Evolutionary conservation across 176 grass and related monocot species (phyloP), one percentile per base, ranked within the genome.

Genomic region (Rhynchospora breviuscula): DNA sequence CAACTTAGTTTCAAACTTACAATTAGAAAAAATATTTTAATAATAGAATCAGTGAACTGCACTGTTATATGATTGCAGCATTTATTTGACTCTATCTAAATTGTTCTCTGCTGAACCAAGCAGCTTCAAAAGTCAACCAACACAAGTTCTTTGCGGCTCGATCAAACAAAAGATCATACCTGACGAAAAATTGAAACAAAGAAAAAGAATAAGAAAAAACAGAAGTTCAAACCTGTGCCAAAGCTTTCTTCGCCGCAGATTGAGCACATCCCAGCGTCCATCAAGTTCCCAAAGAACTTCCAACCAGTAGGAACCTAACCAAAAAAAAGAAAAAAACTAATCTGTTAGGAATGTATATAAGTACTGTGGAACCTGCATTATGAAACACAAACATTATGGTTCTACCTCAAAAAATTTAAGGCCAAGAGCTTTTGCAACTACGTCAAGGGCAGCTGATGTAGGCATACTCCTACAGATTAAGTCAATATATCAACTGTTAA

Each of bases 211-310:
- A 64, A 29, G 62, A 82, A 82, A 31, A 51, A 4, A 73, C 12
- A 78, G 9, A 49, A 11, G 58, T 44, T 52, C 43, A 82, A 68
- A 99, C 96, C 96, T 75, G 96, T 99, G 79, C 96, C 96, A 92
- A 99, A 99, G 85, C 96, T 99, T 87, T 99, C 96, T 93, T 99
- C 96, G 68, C 96, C 96, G 85, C 96, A 99, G 78, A 99, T 58
- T 85, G 93, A 99, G 85, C 96, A 99, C 59, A 99, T 85, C 76
- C 89, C 96, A 81, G 96, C 96, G 90, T 99, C 96, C 96, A 99
- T 99, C 59, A 99, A 85, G 78, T 99, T 99, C 13, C 96, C 96
- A 86, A 99, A 99, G 86, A 99, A 95, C 56, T 99, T 99, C 96
- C 96, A 99, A 10, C 96, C 96, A 68, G 96, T 99, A 85, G 93